Evolutionary conservation across 305 asterid species (phyloP), one percentile per base, ranked within the genome.

Genomic region (Fraxinus paxiana): DNA sequence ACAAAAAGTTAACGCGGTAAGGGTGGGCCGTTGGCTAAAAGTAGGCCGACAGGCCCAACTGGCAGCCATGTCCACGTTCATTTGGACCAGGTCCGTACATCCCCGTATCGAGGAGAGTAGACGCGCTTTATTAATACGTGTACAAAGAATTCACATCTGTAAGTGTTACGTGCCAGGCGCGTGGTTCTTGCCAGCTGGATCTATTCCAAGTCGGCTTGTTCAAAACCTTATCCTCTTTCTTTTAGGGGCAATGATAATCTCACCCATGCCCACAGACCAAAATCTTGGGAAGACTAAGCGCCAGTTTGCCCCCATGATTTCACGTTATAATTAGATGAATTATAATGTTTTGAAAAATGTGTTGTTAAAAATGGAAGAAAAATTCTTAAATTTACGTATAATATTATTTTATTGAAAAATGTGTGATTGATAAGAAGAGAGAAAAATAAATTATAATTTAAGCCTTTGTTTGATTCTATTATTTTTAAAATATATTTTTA

Each of bases 171-270:
- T 48, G 59, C 13, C 59, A 7, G 35, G 75, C 79, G 46, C 83
- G 83, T 73, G 83, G 75, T 56, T 73, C 0, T 20, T 80, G 74
- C 79, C 83, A 80, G 83, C 79, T 80, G 83, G 63, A 18, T 61
- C 75, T 34, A 1, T 35, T 4, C 51, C 54, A n/a, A 71, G 78
- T 34, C n/a, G 31, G 46, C 73, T 46, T 15, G 6, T 48, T 69
- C 34, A 63, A 18, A 51, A 82, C 78, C 46, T 77, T 54, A 20
- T 69, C 84, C 73, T 4, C 30, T 12, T 70, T 30, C 73, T 76
- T 77, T 82, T 59, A 3, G 6, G 20, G 24, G 65, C 20, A 20
- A 7, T 80, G 79, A 35, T 80, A 74, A 3, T 48, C 20, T 48
- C 59, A 48, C 59, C 20, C 2, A 13, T 15, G 59, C 20, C 59